Evolutionary conservation across 2,329 filamentous ascomycete genomes (phyloP), one percentile per base, ranked within the genome.

Genomic region (Lecanicillium sp.): DNA sequence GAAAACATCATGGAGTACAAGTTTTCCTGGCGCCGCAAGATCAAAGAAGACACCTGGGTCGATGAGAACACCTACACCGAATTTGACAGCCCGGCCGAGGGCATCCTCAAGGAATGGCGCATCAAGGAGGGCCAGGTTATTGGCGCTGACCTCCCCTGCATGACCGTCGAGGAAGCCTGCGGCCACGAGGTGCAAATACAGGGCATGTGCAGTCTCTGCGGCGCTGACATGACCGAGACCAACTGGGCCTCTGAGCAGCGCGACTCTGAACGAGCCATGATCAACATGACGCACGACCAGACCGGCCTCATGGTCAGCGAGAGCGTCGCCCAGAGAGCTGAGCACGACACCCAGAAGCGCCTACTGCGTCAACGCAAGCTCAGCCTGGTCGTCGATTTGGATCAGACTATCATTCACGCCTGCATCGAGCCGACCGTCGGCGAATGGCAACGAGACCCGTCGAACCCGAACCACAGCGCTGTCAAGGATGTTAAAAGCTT

Each of bases 401-500:
- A 98, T 64, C 91, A 97, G 71, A 98, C 93, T 49, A 93, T 98
- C 60, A 98, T 98, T 56, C 93, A 98, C 66, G 93, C 93, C 21
- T 95, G 90, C 53, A 94, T 97, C 60, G 93, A 98, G 58, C 91
- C 90, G 6, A 98, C 93, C 0, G 84, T 98, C 47, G 90, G 85
- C 54, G 91, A 98, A 64, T 98, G 93, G 93, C 87, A 95, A 72
- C 78, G 81, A 42, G 90, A 98, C 64, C 81, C 84, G 20, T 76
- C 81, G 3, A 96, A 95, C 57, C 90, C 93, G 15, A 98, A 98
- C 59, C 83, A 96, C 64, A 81, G 87, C 17, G 88, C 90, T 4
- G 84, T 98, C 58, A 90, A 90, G 63, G 86, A 95, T 53, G 90
- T 98, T 32, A 77, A 81, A 58, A 81, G 82, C 53, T 98, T 98